A percentile compares a stretch with the other conserved stretches of the same genome.
These are phyloP conservation scores for Yamadazyma trypodendri DNA, from an alignment of 1,139 yeast species.

Conservation along the genomic window DNA sequence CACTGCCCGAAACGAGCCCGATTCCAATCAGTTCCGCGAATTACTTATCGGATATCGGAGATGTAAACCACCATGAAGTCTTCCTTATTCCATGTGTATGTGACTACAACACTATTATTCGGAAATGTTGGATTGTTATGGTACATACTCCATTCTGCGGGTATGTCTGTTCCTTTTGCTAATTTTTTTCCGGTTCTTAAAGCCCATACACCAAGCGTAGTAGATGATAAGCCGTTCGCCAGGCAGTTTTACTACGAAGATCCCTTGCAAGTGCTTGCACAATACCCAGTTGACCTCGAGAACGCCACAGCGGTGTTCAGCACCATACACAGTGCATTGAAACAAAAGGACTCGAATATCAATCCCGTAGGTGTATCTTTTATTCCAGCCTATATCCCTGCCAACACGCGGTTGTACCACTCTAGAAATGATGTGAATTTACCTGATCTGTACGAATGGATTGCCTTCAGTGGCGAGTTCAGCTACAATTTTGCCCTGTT, in stretches of 20 bases:
- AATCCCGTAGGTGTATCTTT: slow-evolving; percentile 56
- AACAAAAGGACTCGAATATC: slow-evolving; percentile 47
- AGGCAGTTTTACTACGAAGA: background rate
- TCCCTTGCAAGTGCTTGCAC: background rate
- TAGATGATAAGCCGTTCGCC: background rate
- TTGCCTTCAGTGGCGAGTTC: slow-evolving; percentile 58
- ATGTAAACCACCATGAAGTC: background rate
- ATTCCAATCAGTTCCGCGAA: too few relatives aligned
- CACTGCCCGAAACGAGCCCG: too few relatives aligned
- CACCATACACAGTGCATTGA: slow-evolving; percentile 48
- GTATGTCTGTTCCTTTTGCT: too few relatives aligned
- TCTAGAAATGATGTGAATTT: slow-evolving; percentile 32
- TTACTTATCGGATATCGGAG: too few relatives aligned
- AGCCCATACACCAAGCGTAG: background rate
- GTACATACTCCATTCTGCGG: background rate
- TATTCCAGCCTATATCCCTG: slow-evolving; percentile 56
- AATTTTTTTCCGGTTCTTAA: background rate
- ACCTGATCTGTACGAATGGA: slow-evolving; percentile 52
- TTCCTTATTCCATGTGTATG: background rate
- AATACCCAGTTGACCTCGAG: slow-evolving; percentile 30
- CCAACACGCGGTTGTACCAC: slow-evolving; percentile 54
- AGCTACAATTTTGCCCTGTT: slow-evolving; percentile 50
- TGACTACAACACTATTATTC: background rate
- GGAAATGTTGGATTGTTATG: background rate
- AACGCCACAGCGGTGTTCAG: slow-evolving; percentile 57